Evolutionary conservation across 169 alveolate genomes (phyloP).

Genomic region (Plasmodium relictum): DNA sequence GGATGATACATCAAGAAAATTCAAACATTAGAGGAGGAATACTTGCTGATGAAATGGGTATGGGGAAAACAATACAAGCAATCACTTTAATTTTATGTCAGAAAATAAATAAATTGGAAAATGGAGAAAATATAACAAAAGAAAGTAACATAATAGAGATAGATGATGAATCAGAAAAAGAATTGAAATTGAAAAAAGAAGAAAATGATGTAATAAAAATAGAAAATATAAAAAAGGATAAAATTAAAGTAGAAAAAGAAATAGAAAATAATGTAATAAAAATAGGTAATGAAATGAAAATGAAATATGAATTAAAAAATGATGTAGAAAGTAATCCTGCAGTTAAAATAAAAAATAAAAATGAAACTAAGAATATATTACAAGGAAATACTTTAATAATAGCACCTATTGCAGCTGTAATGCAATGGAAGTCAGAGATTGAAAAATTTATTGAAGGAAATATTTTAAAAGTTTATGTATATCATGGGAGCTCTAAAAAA

Average conservation of each 20-base stretch:
- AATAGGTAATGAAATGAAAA: background rate
- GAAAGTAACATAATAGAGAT: conserved; percentile 1
- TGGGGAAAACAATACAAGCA: conserved; percentile 88
- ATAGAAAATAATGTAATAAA: conserved; percentile 2
- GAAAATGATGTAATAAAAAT: background rate
- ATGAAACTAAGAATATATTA: background rate
- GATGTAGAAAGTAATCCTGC: background rate
- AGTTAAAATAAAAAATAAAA: background rate
- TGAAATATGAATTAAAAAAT: background rate
- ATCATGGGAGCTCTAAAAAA: conserved; percentile 83
- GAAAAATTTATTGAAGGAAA: conserved; percentile 82
- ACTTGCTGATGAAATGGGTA: conserved; percentile 92
- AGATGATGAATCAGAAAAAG: background rate
- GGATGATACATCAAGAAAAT: conserved; percentile 87
- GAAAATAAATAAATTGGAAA: conserved; percentile 48
- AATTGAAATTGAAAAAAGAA: background rate
- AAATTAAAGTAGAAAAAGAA: conserved; percentile 14
- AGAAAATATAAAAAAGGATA: background rate
- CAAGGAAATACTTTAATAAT: conserved; percentile 85
- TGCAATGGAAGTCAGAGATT: conserved; percentile 89
- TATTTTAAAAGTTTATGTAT: conserved; percentile 81
- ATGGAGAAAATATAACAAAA: background rate
- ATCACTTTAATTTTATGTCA: conserved; percentile 80
- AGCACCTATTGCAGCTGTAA: conserved; percentile 89
- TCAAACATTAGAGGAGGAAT: conserved; percentile 85